Base-by-base conservation (phyloP, 176 grass and related monocot genomes). In the Elymus sibiricus region DNA sequence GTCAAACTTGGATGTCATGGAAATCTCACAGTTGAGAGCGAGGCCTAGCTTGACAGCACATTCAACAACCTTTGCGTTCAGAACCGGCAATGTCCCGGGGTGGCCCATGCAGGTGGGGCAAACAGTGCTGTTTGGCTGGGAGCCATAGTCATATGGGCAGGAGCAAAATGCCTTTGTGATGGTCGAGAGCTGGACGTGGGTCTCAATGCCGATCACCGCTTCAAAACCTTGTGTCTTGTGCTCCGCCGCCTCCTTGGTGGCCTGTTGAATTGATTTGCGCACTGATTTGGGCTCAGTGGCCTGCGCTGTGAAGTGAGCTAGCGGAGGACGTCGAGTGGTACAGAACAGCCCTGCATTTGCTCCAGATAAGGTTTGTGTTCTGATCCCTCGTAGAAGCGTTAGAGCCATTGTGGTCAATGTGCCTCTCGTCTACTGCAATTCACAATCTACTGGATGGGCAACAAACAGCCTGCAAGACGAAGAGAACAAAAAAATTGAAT, bases 91-190 rank as follows among this genome's bases (percentile, higher is more conserved):
- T n/a, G 90, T 94, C 24, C 96, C 96, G 0, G 96, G 96, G 74
- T 91, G 88, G 15, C 96, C 96, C 93, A 98, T 95, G 78, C 96
- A 98, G 29, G 91, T 91, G 6, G 96, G 93, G 73, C 96, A 98
- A n/a, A 98, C 70, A 0, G 92, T 94, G 53, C 82, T 94, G 87
- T 95, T 95, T 5, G 93, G 96, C 49, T 79, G 90, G 9, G 96
- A 91, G 1, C 96, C 96, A 1, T 92, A 98, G 79, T 19, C 44
- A 72, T 98, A 95, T 0, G 93, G 92, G 88, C 96, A 98, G 42
- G 84, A 76, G 76, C 96, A 98, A 16, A 98, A 98, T 12, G 96
- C 96, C 74, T 98, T 98, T 5, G 96, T 94, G 64, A 80, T 59
- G 2, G 93, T 98, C 0, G 77, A 90, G 26, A 95, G 90, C 77